Base-by-base conservation (phyloP, 129 eudicot genomes). In the Cynara cardunculus region DNA sequence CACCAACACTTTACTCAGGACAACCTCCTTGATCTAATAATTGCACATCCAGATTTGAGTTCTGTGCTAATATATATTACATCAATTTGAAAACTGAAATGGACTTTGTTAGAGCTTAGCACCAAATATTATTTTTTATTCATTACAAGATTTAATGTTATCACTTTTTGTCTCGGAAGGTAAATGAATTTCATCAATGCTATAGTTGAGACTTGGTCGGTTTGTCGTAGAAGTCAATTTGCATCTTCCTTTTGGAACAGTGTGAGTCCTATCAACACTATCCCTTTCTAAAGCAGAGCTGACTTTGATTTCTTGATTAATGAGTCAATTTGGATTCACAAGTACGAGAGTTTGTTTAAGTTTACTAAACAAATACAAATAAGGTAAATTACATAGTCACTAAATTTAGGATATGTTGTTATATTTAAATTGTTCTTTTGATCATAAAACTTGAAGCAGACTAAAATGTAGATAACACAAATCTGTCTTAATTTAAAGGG, bases 401-500 rank as follows among this genome's bases (percentile, higher is more conserved):
- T 78, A 25, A 37, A 44, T 19, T 27, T 67, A 41, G 7, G 4
- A 32, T 64, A 34, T 0, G 53, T 65, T 19, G 31, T 59, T 77
- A 78, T 77, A 78, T 41, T 32, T 72, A 59, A 80, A 34, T 80
- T 32, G 46, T 39, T 39, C 46, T 9, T 39, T 39, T 39, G 46
- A 39, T 39, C 46, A 39, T 39, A 39, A 39, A 39, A 39, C 46
- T 39, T 39, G 2, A 39, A 39, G 9, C 13, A 39, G 46, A 39
- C 46, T 39, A 39, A 39, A 39, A 39, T 39, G 1, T 39, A 39
- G 46, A 39, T 39, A 10, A 39, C 46, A 39, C 46, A 10, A 7
- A 39, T 39, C 46, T 39, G 46, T 39, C 46, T 39, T 39, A 39
- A 39, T 39, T 8, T 9, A 39, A 39, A 8, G 13, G 2, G 13